Evolutionary conservation across 179 eudicot genomes (phyloP).

Genomic region (Heliamphora pulchella): DNA sequence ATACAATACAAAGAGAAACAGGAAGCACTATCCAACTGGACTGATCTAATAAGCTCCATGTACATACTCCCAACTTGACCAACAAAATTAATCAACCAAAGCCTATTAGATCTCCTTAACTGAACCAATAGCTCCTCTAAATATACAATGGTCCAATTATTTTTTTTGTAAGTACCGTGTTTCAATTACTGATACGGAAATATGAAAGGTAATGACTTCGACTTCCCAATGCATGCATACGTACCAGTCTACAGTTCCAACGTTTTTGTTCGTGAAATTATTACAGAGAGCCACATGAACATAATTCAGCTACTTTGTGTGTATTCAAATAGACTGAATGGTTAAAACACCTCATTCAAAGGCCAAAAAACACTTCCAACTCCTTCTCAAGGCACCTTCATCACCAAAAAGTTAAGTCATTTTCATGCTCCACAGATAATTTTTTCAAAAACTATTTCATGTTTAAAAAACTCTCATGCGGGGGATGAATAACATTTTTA

Average conservation of each 20-base stretch:
- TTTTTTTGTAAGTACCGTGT: too few relatives aligned
- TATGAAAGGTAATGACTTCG: not conserved
- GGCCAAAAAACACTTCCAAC: not conserved
- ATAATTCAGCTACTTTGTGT: too few relatives aligned
- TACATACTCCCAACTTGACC: too few relatives aligned
- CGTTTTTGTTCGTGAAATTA: not conserved
- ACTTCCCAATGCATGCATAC: not conserved
- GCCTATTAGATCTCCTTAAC: too few relatives aligned
- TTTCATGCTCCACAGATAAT: not conserved
- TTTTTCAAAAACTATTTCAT: not conserved
- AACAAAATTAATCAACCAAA: too few relatives aligned
- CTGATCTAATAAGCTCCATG: constrained; percentile 40
- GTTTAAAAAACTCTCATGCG: not conserved
- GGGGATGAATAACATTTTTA: not conserved
- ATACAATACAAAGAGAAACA: constrained; percentile 32
- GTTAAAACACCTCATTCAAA: not conserved
- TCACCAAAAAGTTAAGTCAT: not conserved
- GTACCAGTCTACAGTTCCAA: not conserved
- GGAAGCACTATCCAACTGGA: constrained; percentile 60
- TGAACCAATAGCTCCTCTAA: too few relatives aligned
- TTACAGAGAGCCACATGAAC: not conserved
- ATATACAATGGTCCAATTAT: too few relatives aligned
- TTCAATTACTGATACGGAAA: not conserved
- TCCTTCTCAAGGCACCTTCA: not conserved
- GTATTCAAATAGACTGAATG: not conserved